These are phyloP conservation scores for Erysimum cheiri DNA, from an alignment of 441 rosid species.

Conservation along the genomic window DNA sequence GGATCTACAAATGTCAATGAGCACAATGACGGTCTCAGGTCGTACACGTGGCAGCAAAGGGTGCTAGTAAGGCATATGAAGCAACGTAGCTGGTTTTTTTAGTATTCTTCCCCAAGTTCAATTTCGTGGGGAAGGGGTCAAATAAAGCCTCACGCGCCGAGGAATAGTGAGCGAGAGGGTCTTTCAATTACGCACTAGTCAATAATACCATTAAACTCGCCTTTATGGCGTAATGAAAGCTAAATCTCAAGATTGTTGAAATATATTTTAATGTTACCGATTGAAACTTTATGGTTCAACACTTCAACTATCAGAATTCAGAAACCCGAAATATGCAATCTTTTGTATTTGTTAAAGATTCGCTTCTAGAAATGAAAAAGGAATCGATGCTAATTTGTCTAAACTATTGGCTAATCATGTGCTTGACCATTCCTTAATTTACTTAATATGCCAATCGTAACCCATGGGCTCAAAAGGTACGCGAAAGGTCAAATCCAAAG, in stretches of 20 bases:
- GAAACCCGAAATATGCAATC: background rate
- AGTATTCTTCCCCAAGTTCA: background rate
- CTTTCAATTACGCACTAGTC: background rate
- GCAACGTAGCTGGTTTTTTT: background rate
- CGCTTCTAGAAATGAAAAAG: background rate
- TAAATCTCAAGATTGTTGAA: background rate
- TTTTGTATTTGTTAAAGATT: background rate
- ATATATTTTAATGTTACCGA: background rate
- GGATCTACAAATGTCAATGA: slow-evolving; percentile 9
- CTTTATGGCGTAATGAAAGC: background rate
- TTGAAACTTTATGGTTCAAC: background rate
- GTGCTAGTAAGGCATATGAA: slow-evolving; percentile 4
- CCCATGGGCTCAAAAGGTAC: background rate
- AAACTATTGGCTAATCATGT: slow-evolving; percentile 18
- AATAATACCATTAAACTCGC: background rate
- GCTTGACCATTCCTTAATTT: slow-evolving; percentile 19
- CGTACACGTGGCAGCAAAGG: slow-evolving; percentile 14
- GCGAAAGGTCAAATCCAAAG: slow-evolving; percentile 23
- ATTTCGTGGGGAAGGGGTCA: slow-evolving; percentile 33
- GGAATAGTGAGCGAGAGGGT: background rate
- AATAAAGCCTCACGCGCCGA: background rate
- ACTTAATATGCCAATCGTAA: slow-evolving; percentile 11
- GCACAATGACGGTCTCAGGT: background rate
- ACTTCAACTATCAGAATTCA: background rate
- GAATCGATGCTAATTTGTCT: background rate